These are phyloP conservation scores for Syncephalis plumigaleata DNA, from an alignment of 371 early-diverging fungal species.

Conservation along the genomic window DNA sequence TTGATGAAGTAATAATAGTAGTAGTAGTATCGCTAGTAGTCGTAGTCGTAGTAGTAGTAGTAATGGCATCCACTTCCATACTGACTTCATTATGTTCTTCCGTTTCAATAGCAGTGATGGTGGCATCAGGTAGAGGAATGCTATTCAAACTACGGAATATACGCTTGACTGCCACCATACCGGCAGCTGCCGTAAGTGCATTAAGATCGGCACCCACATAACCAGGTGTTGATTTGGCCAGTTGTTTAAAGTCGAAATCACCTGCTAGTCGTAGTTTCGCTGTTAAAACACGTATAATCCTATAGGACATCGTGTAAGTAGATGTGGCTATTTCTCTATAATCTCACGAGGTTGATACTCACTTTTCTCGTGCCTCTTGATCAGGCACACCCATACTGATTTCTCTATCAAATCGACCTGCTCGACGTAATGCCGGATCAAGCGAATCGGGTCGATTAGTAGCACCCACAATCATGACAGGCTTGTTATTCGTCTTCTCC, in stretches of 20 bases:
- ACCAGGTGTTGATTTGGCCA: slow-evolving; percentile 94
- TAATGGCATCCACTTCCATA: slow-evolving; percentile 7
- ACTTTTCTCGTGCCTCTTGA: slow-evolving; percentile 79
- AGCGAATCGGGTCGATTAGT: slow-evolving; percentile 97
- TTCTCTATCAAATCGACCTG: slow-evolving; percentile 97
- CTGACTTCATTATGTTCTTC: slow-evolving; percentile 14
- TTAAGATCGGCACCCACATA: slow-evolving; percentile 98
- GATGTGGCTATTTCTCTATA: not conserved
- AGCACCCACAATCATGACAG: slow-evolving; percentile 97
- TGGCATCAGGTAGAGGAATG: slow-evolving; percentile 9
- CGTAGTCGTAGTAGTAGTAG: slow-evolving; percentile 1
- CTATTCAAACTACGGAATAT: slow-evolving; percentile 63
- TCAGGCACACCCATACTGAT: slow-evolving; percentile 97
- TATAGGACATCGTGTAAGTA: slow-evolving; percentile 9
- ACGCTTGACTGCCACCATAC: slow-evolving; percentile 85
- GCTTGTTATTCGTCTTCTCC: slow-evolving; percentile 71
- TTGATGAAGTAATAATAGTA: slow-evolving; percentile 8
- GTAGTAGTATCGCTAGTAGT: slow-evolving; percentile 1
- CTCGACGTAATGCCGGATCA: slow-evolving; percentile 93
- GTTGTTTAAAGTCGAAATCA: slow-evolving; percentile 67
- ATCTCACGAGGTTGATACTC: slow-evolving; percentile 9
- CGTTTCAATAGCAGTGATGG: slow-evolving; percentile 8
- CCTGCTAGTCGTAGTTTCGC: slow-evolving; percentile 73
- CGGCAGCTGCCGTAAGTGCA: slow-evolving; percentile 94
- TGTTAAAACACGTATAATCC: slow-evolving; percentile 83